Conservation (phyloP, 345 rosid species). For the Populus alba region DNA sequence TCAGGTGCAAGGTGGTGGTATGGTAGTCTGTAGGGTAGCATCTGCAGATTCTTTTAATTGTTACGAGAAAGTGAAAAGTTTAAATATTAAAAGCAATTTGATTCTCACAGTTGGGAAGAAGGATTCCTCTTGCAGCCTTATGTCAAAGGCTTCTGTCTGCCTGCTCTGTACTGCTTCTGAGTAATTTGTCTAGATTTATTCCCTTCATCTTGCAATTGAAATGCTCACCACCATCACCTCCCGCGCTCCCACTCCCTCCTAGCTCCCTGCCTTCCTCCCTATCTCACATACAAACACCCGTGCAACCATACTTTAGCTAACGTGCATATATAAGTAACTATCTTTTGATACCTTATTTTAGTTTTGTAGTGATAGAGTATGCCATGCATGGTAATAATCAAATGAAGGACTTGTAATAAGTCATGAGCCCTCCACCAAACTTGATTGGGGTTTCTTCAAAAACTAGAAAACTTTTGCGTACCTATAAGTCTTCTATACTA, state of each 20-base stretch:
- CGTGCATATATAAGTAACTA: not conserved
- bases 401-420: too few relatives aligned
- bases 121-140: slow-evolving; percentile 42
- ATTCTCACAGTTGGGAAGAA: slow-evolving; percentile 28
- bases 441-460: not conserved
- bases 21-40: slow-evolving; percentile 15
- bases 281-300: not conserved
- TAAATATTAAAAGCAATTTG: slow-evolving; percentile 24
- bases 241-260: not conserved
- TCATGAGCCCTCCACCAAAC: not conserved
- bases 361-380: not conserved
- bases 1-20: not conserved
- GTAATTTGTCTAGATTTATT: slow-evolving; percentile 9
- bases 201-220: not conserved
- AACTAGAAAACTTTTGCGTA: not conserved
- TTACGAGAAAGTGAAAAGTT: slow-evolving; percentile 19
- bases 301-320: not conserved
- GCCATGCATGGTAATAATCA: too few relatives aligned
- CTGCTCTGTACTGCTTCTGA: slow-evolving; percentile 18
- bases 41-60: slow-evolving; percentile 30
- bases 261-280: too few relatives aligned
- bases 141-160: slow-evolving; percentile 9
- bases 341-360: not conserved
- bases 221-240: not conserved
- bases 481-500: not conserved